Conservation (phyloP, 108 stramenopile genomes). For the Craspedostauros australis region DNA sequence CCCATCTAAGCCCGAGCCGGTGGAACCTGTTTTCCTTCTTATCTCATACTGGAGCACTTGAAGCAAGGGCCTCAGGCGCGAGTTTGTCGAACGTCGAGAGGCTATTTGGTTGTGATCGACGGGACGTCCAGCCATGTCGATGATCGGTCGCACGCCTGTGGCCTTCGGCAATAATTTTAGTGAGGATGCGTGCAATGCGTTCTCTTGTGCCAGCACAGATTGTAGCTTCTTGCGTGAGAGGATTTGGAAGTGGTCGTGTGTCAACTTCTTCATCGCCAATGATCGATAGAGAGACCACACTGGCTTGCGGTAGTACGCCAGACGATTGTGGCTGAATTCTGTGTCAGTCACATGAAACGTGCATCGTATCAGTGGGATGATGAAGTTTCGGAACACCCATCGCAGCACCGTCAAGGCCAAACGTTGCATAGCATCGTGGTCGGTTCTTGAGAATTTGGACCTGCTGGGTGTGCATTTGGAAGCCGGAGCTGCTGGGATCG, state of each 20-base stretch:
- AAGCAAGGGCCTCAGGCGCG: constrained; percentile 41
- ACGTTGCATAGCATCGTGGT: constrained; percentile 42
- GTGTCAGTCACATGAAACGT: constrained; percentile 81
- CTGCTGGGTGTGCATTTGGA: background rate
- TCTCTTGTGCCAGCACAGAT: too few species aligned
- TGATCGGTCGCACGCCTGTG: constrained; percentile 76
- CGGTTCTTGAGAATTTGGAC: constrained; percentile 27
- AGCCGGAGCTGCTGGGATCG: constrained; percentile 1
- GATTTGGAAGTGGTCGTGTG: too few species aligned
- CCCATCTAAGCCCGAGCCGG: constrained; percentile 63
- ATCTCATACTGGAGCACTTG: constrained; percentile 65
- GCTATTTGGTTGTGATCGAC: background rate
- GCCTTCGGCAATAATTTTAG: constrained; percentile 78
- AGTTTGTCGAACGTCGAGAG: background rate
- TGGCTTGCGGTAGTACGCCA: constrained; percentile 79
- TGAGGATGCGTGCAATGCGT: too few species aligned
- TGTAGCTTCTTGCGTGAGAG: too few species aligned
- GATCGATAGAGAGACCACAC: constrained; percentile 68
- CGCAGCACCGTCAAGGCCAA: constrained; percentile 45
- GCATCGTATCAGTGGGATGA: constrained; percentile 68
- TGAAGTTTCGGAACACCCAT: constrained; percentile 61
- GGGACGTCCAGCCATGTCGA: background rate
- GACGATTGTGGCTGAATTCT: constrained; percentile 48
- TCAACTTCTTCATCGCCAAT: constrained; percentile 48
- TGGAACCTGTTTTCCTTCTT: constrained; percentile 19